Base-by-base conservation (phyloP, 176 grass and related monocot species). In the Zoysia japonica region DNA sequence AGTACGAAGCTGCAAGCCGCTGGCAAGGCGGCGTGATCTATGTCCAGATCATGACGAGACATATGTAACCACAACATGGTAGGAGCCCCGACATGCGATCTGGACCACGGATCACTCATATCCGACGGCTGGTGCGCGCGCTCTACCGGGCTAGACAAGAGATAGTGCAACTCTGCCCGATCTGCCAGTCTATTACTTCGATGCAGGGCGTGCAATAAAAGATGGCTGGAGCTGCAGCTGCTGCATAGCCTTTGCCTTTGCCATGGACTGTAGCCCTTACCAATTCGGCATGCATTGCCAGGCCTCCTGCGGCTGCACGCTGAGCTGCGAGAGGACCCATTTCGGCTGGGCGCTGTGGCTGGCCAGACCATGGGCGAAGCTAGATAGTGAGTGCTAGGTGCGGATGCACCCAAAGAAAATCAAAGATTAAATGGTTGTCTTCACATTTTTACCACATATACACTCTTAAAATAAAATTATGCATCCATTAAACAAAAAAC, bases 121-220 rank as follows among this genome's bases (percentile, higher is more conserved):
- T 54, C 63, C 6, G 76, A 67, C 37, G 63, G 76, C 76, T 9
- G 1, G 63, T 2, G 47, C 14, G 13, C 28, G 28, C 28, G 28
- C 28, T 28, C 6, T 2, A 2, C 16, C 1, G 15, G 11, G 39
- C 50, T 28, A 28, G 28, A 28, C 49, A 68, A 14, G 77, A 68
- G 77, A 65, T 57, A 79, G 77, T 68, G 77, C 67, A 54, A 7
- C 50, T 39, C 50, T 79, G 15, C 37, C 36, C 39, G 5, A 55
- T 79, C 38, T 79, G 50, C 28, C 65, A 56, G 65, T 79, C 9
- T 36, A 57, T 57, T 57, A 44, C 77, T 78, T 67, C 53, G 62
- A 59, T 44, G 56, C 44, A 42, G 3, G 28, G 28, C 28, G 28
- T 28, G 28, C 28, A 28, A 28, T 28, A 28, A 28, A 7, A 19